These are phyloP conservation scores for Eucalyptus polyanthemos DNA, from an alignment of 345 rosid species.

Conservation along the genomic window DNA sequence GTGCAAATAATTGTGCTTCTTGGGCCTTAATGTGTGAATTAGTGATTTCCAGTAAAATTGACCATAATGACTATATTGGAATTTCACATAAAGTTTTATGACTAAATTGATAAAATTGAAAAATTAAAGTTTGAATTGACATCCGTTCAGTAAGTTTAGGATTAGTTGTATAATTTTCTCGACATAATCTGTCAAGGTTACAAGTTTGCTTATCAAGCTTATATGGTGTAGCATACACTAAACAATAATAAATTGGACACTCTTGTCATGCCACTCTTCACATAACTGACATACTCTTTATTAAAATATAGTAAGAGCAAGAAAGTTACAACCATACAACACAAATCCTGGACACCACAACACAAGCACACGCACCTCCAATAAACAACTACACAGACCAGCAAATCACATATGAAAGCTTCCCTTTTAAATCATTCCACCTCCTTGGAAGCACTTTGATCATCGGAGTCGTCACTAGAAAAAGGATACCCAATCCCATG, in stretches of 20 bases:
- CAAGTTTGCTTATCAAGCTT: background rate
- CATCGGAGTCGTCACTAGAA: background rate
- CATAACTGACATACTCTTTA: background rate
- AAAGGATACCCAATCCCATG: conserved; percentile 78
- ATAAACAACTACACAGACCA: background rate
- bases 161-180: background rate
- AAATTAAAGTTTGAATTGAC: background rate
- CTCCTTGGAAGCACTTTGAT: conserved; percentile 15
- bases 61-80: accelerated
- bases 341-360: background rate
- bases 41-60: accelerated
- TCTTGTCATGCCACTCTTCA: background rate
- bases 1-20: background rate
- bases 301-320: background rate
- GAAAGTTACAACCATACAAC: background rate
- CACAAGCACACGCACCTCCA: background rate
- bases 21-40: background rate
- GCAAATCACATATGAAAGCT: background rate
- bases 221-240: background rate
- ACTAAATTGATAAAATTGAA: background rate
- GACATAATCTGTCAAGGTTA: background rate
- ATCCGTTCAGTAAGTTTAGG: accelerated
- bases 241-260: background rate
- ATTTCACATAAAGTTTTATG: accelerated
- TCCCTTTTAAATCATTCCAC: background rate